A percentile compares a stretch with the other conserved stretches of the same genome.
Evolutionary conservation across 2,329 filamentous ascomycete genomes (phyloP).

Genomic region (Microsporum canis): DNA sequence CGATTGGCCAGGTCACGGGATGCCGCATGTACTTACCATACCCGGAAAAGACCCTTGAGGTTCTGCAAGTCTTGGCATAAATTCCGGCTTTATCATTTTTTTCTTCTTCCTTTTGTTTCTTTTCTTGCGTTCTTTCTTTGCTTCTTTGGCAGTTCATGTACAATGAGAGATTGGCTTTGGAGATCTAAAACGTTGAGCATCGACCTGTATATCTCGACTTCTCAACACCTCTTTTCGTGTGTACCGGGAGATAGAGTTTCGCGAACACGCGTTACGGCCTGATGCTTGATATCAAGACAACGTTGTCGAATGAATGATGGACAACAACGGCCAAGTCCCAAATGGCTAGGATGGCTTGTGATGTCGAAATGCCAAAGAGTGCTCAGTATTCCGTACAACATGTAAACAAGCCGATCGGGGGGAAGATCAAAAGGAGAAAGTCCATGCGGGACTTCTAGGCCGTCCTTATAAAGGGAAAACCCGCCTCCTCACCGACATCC

Average conservation of each 20-base stretch:
- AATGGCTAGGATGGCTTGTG: not conserved
- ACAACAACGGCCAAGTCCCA: not conserved
- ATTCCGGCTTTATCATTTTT: not conserved
- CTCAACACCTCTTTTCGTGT: not conserved
- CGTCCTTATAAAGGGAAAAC: not conserved
- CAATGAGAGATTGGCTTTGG: not conserved
- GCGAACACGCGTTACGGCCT: constrained; percentile 2
- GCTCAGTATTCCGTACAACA: not conserved
- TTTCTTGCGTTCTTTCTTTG: not conserved
- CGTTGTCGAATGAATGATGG: constrained; percentile 1
- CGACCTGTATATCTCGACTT: not conserved
- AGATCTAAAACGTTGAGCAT: not conserved
- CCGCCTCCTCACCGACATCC: not conserved
- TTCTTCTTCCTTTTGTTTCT: not conserved
- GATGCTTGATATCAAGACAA: not conserved
- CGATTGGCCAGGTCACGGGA: not conserved
- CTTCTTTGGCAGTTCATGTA: constrained; percentile 2
- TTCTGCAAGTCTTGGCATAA: not conserved
- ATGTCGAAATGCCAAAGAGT: not conserved
- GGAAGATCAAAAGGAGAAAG: not conserved
- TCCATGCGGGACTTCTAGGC: not conserved
- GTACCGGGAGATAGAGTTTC: not conserved
- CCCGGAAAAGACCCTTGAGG: not conserved
- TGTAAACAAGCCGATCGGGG: not conserved
- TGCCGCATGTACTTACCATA: not conserved